These are phyloP conservation scores for Pythium coloratum DNA, from an alignment of 352 stramenopile species.

Conservation along the genomic window DNA sequence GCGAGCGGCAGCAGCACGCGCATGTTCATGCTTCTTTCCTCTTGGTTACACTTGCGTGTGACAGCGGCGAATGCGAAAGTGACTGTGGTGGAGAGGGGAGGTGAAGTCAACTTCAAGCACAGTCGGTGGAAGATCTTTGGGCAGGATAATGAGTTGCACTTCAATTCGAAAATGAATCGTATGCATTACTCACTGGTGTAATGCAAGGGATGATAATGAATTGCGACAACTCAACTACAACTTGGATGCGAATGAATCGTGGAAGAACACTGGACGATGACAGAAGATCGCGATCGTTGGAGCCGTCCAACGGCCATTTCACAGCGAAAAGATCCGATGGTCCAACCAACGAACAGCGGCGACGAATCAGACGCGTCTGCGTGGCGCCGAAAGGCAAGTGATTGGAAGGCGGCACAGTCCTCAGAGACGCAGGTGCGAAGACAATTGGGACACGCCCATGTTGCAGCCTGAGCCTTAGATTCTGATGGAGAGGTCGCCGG, in stretches of 20 bases:
- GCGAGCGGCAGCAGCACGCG: conserved; percentile 13
- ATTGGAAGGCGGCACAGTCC: neutral
- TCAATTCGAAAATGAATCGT: conserved; percentile 31
- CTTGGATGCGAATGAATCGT: neutral
- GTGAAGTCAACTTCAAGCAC: conserved; percentile 28
- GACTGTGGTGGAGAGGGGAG: neutral
- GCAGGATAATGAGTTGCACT: conserved; percentile 17
- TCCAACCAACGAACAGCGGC: neutral
- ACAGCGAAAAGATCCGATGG: neutral
- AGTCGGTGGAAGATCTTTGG: conserved; percentile 6
- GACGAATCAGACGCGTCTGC: neutral
- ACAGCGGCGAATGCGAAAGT: conserved; percentile 19
- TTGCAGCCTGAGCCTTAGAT: neutral
- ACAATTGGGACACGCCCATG: neutral
- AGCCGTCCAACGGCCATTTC: neutral
- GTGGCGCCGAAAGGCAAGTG: neutral
- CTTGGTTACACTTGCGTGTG: neutral
- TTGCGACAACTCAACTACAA: conserved; percentile 29
- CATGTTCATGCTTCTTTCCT: conserved; percentile 14
- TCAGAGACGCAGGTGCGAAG: neutral
- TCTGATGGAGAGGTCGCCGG: neutral
- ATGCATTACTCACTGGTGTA: too few relatives aligned
- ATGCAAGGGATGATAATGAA: conserved; percentile 1
- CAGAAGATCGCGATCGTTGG: neutral
- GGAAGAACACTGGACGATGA: neutral